Percentiles rank a stretch among this genome's conserved stretches.
phyloP scores from a whole-genome alignment of 2,329 filamentous ascomycete species.

The Penicillium nordicum region DNA sequence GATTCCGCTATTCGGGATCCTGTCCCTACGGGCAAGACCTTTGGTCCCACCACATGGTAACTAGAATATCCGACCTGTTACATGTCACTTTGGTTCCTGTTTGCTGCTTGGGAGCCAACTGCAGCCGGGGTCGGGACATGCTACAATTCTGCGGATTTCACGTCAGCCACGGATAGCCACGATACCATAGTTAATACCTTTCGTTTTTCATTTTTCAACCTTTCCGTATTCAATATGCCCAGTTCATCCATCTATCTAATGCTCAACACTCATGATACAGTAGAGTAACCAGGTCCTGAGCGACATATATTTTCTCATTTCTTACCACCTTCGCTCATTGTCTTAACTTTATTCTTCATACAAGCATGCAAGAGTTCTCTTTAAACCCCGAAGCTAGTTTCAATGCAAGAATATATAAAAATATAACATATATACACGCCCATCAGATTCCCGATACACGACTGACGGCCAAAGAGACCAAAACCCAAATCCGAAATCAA shows the following conservation, averaged over 20 bases:
- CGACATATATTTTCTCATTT: not conserved
- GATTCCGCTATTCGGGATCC: conserved; percentile 58
- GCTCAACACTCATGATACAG: not conserved
- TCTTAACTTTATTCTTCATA: not conserved
- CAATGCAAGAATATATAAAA: not conserved
- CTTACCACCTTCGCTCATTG: not conserved
- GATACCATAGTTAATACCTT: not conserved
- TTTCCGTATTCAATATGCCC: not conserved
- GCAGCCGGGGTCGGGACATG: not conserved
- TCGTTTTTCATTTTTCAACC: not conserved
- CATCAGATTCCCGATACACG: not conserved
- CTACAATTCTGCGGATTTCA: not conserved
- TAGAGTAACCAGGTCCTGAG: not conserved
- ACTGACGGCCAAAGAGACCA: not conserved
- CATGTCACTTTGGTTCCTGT: not conserved
- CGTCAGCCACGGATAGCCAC: not conserved
- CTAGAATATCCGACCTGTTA: not conserved
- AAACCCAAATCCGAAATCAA: not conserved
- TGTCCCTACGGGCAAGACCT: conserved; percentile 54
- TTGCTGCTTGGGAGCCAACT: not conserved
- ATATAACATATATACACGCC: conserved; percentile 2
- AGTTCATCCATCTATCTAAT: not conserved
- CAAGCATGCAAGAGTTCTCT: not conserved
- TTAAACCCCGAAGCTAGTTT: not conserved
- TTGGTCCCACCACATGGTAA: conserved; percentile 52